Evolutionary conservation across 2,329 filamentous ascomycete species (phyloP).

Genomic region (Pochonia chlamydosporia): DNA sequence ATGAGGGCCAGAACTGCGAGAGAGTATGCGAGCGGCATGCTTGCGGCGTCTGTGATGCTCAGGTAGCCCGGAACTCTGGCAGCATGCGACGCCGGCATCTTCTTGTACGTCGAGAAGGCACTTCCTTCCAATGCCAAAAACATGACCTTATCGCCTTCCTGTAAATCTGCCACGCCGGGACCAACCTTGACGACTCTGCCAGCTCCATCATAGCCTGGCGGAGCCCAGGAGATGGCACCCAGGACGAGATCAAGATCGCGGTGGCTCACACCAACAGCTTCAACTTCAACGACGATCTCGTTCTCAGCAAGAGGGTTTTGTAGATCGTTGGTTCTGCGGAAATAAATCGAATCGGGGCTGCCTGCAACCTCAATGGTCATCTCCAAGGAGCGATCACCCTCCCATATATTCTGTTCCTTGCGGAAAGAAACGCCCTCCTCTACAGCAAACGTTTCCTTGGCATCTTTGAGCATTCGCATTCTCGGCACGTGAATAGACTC

Average conservation of each 20-base stretch:
- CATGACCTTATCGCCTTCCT: conserved; percentile 15
- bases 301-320: conserved; percentile 9
- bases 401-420: conserved; percentile 16
- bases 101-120: conserved; percentile 13
- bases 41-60: conserved; percentile 22
- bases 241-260: conserved; percentile 16
- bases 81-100: conserved; percentile 11
- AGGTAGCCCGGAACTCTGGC: conserved; percentile 6
- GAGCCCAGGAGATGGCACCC: conserved; percentile 16
- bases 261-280: conserved; percentile 15
- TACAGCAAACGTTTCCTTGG: conserved; percentile 9
- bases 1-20: conserved; percentile 9
- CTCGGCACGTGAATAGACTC: conserved; percentile 10
- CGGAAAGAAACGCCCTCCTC: conserved; percentile 12
- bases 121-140: conserved; percentile 10
- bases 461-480: conserved; percentile 1
- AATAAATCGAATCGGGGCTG: conserved; percentile 19
- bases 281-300: conserved; percentile 14
- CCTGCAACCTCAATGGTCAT: conserved; percentile 19
- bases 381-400: conserved; percentile 14
- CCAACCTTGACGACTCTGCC: conserved; percentile 17
- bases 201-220: conserved; percentile 17
- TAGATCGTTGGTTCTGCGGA: conserved; percentile 10
- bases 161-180: conserved; percentile 8
- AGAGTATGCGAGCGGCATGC: conserved; percentile 12